Base-by-base conservation (phyloP, 1,139 yeast species). In the Blastobotrys capitulatus region DNA sequence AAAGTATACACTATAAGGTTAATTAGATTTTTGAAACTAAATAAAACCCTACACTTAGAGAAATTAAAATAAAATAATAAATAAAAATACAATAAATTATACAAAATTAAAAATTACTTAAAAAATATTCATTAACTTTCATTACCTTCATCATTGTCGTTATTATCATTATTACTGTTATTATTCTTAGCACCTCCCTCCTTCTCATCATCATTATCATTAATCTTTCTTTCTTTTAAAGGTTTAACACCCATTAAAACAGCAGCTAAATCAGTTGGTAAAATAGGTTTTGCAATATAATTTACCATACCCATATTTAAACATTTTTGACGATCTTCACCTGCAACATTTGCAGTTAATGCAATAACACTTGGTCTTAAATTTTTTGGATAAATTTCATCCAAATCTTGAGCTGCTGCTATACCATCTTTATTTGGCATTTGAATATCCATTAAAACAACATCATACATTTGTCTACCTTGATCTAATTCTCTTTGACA, bases 321-420 rank as follows among this genome's bases (percentile, higher is more conserved):
- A 48, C 80, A 77, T 51, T 69, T 66, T 51, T 73, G 70, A 42
- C 78, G 64, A 56, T 78, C 82, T 51, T 78, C 82, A 2, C 78
- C 77, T 2, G 79, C 81, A 13, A 78, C 82, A 56, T 77, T 78
- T 4, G 82, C 82, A 0, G 82, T 78, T 55, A 78, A 63, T 12
- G 82, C 82, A 19, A 78, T 73, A 3, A 76, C 68, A 9, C 72
- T 70, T 7, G 79, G 76, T 29, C 73, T 58, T 6, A 54, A 40
- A 1, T 56, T 38, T 2, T 61, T 65, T 20, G 62, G 64, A 54
- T 66, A 70, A 6, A 57, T 51, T 35, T 55, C 65, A 27, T 59
- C 60, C 8, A 67, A 65, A 47, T 64, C 63, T 48, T 66, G 63
- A 0, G 79, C 73, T 0, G 79, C 74, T 8, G 76, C 74, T 38